Conservation (phyloP, 73 alveolate genomes). For the Chromera velia region DNA sequence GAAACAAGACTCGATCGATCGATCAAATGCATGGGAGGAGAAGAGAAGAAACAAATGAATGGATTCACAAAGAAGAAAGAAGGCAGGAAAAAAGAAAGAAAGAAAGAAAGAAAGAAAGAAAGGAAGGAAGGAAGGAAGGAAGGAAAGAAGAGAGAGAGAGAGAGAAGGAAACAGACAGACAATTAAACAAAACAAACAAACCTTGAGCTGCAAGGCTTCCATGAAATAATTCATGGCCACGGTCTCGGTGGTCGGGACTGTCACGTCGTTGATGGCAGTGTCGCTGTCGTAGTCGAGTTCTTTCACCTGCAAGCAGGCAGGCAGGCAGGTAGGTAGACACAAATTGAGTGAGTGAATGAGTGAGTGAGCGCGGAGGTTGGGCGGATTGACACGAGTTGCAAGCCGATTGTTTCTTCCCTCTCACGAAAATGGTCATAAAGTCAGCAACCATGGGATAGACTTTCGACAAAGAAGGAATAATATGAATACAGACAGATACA, state of each 20-base stretch:
- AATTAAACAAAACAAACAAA: not conserved
- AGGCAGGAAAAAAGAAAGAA: not conserved
- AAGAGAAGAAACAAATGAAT: too few species aligned
- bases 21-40: too few species aligned
- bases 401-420: too few species aligned
- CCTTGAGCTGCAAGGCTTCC: constrained; percentile 43
- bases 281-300: constrained; percentile 52
- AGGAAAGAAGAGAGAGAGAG: not conserved
- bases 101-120: not conserved
- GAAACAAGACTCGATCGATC: too few species aligned
- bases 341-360: too few species aligned
- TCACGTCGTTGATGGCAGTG: constrained; percentile 75
- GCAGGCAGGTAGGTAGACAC: too few species aligned
- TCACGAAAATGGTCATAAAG: too few species aligned
- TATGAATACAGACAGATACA: too few species aligned
- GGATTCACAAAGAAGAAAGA: not conserved
- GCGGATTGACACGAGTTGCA: too few species aligned
- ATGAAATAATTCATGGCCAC: constrained; percentile 62
- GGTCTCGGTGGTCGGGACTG: constrained; percentile 98
- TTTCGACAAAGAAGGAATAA: too few species aligned
- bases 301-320: constrained; percentile 63
- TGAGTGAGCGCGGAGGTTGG: too few species aligned
- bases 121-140: not conserved
- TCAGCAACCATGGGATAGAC: too few species aligned
- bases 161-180: not conserved